Conservation (phyloP, 2,329 filamentous ascomycete genomes). For the Achaetomium macrosporum region DNA sequence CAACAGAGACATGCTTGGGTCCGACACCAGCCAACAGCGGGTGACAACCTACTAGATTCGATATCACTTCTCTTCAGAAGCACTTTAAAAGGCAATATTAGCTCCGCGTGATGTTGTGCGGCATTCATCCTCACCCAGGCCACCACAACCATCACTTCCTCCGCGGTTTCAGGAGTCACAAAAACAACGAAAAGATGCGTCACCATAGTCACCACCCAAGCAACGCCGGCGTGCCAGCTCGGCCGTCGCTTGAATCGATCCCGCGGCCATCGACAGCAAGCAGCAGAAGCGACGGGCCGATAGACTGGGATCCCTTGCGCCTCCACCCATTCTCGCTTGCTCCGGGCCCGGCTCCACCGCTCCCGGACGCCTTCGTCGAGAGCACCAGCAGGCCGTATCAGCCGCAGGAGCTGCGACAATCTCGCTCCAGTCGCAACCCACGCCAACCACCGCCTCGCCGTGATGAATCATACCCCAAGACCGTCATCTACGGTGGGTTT, state of each 20-base stretch:
- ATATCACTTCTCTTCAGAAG: not conserved
- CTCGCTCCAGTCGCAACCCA: constrained; percentile 13
- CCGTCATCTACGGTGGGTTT: constrained; percentile 30
- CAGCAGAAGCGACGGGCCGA: constrained; percentile 20
- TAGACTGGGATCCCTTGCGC: constrained; percentile 32
- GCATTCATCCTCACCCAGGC: constrained; percentile 11
- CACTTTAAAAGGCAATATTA: constrained; percentile 2
- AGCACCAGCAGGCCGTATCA: constrained; percentile 11
- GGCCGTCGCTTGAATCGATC: constrained; percentile 18
- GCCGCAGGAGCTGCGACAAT: constrained; percentile 18
- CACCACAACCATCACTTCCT: constrained; percentile 18
- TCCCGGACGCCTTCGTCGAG: constrained; percentile 8
- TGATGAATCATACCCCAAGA: constrained; percentile 13
- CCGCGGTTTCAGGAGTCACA: constrained; percentile 25
- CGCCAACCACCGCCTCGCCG: constrained; percentile 4
- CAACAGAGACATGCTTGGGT: constrained; percentile 6
- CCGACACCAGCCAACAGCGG: not conserved
- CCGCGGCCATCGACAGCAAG: constrained; percentile 21
- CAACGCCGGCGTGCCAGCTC: constrained; percentile 18
- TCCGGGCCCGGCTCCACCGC: constrained; percentile 13
- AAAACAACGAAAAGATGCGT: constrained; percentile 10
- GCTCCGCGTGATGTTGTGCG: constrained; percentile 19
- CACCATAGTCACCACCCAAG: constrained; percentile 17
- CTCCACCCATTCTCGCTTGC: constrained; percentile 28
- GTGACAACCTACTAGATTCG: not conserved